Evolutionary conservation across 73 alveolate genomes (phyloP).

Genomic region (Breviolum minutum): DNA sequence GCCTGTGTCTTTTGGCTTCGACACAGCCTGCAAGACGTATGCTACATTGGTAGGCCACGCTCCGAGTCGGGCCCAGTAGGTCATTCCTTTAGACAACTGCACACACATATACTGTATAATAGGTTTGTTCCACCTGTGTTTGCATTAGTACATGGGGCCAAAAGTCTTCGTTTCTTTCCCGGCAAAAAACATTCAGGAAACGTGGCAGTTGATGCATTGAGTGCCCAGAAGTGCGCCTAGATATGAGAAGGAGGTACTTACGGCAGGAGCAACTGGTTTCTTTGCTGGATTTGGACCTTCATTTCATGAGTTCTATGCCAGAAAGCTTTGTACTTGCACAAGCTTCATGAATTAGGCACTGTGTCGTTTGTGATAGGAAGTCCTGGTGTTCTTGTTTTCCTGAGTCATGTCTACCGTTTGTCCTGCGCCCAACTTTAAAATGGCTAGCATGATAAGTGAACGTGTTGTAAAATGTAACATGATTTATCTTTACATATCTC

Average conservation of each 20-base stretch:
- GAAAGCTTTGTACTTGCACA: not conserved
- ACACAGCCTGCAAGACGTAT: conserved; percentile 99
- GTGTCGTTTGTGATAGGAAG: conserved; percentile 11
- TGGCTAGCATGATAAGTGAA: not conserved
- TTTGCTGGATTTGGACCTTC: not conserved
- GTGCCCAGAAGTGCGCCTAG: conserved; percentile 81
- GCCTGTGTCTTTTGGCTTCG: conserved; percentile 99
- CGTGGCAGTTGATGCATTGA: conserved; percentile 73
- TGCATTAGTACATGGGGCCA: not conserved
- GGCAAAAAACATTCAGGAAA: conserved; percentile 32
- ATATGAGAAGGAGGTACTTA: conserved; percentile 3
- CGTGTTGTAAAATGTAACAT: not conserved
- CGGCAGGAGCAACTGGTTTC: conserved; percentile 1
- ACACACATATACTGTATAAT: too few species aligned
- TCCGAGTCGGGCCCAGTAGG: not conserved
- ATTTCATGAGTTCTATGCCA: conserved; percentile 8
- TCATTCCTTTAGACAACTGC: not conserved
- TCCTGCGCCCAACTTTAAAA: conserved; percentile 19
- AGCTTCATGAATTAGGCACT: conserved; percentile 2
- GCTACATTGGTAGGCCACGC: conserved; percentile 98
- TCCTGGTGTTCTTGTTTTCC: conserved; percentile 25
- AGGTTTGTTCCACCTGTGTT: not conserved
- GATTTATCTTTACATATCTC: not conserved
- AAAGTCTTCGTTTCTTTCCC: not conserved
- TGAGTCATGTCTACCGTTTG: conserved; percentile 17